Evolutionary conservation across 495 filamentous ascomycete species (phyloP).

Genomic region (Penicillium verhagenii): DNA sequence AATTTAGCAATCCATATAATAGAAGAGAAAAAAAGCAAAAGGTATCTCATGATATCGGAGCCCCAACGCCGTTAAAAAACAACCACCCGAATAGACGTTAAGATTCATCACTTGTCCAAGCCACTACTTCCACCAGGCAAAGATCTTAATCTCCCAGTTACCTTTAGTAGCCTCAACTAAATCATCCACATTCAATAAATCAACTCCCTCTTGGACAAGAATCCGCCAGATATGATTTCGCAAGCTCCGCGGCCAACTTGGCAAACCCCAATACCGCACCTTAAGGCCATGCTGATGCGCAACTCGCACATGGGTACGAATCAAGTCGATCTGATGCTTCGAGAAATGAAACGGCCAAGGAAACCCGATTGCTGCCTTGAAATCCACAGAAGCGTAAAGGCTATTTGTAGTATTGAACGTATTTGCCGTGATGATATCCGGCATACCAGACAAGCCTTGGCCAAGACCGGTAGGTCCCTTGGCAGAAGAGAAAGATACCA

Average conservation of each 20-base stretch:
- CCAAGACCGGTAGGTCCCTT: conserved; percentile 17
- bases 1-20: too few relatives aligned
- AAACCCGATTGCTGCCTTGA: conserved; percentile 38
- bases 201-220: conserved; percentile 69
- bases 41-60: conserved; percentile 10
- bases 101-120: conserved; percentile 3
- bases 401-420: conserved; percentile 48
- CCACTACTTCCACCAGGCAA: conserved; percentile 37
- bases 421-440: conserved; percentile 35
- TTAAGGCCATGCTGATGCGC: conserved; percentile 70
- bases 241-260: conserved; percentile 70
- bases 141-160: conserved; percentile 43
- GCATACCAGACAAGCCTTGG: conserved; percentile 40
- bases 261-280: conserved; percentile 77
- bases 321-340: conserved; percentile 54
- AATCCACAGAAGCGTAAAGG: conserved; percentile 46
- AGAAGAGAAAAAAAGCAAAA: background rate
- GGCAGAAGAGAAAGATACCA: background rate
- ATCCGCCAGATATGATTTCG: conserved; percentile 74
- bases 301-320: conserved; percentile 64
- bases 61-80: background rate
- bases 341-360: conserved; percentile 43
- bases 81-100: background rate
- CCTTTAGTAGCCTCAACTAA: conserved; percentile 50
- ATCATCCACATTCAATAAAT: conserved; percentile 80